Conservation (phyloP, 2,329 filamentous ascomycete species). For the Claviceps arundinis region DNA sequence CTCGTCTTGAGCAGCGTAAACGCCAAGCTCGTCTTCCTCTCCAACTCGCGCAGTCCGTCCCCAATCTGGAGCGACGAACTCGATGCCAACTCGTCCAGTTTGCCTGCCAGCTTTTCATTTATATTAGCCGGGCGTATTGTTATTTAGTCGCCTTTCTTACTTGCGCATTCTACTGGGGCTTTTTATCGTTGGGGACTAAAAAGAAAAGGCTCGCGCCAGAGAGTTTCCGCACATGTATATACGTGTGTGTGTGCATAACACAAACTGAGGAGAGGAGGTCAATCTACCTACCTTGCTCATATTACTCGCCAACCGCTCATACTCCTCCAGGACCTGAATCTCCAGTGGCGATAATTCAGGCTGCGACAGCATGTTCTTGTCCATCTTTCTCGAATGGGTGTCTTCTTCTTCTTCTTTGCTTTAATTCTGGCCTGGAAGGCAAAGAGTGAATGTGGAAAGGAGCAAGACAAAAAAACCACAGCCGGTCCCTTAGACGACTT, state of each 20-base stretch:
- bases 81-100: constrained; percentile 50
- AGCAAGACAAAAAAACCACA: too few relatives aligned
- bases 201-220: background rate
- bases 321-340: constrained; percentile 91
- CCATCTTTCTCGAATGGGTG: constrained; percentile 6
- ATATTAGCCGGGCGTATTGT: background rate
- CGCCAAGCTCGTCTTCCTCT: constrained; percentile 87
- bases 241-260: too few relatives aligned
- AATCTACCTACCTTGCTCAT: constrained; percentile 61
- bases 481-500: too few relatives aligned
- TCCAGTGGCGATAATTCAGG: constrained; percentile 65
- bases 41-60: constrained; percentile 73
- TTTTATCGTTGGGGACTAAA: background rate
- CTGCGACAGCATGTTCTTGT: constrained; percentile 22
- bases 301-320: constrained; percentile 74
- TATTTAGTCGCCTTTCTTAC: background rate
- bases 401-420: background rate
- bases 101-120: constrained; percentile 37
- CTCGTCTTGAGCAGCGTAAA: constrained; percentile 95
- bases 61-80: constrained; percentile 70
- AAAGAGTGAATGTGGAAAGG: too few relatives aligned
- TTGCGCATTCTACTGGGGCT: too few relatives aligned
- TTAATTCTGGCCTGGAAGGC: too few relatives aligned
- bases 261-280: too few relatives aligned
- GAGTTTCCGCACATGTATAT: too few relatives aligned